Conservation (phyloP, 495 filamentous ascomycete species). For the Penicillium crystallinum region DNA sequence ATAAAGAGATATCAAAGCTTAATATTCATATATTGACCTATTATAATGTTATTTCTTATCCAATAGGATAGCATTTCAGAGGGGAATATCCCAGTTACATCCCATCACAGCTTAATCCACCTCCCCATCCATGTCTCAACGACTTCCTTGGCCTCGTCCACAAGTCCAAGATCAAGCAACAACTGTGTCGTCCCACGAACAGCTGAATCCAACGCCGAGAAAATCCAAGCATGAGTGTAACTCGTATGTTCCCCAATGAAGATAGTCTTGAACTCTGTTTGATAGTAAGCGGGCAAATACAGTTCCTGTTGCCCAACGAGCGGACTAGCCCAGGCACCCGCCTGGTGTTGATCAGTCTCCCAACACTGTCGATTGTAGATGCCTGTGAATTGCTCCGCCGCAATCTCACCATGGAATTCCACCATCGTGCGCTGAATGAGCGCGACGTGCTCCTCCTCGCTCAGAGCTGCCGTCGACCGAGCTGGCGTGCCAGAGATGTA, state of each 20-base stretch:
- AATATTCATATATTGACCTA: not conserved
- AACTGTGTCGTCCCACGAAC: conserved; percentile 61
- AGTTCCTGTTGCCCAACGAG: conserved; percentile 56
- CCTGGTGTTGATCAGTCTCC: conserved; percentile 49
- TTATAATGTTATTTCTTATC: not conserved
- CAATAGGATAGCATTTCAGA: not conserved
- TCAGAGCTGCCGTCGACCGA: conserved; percentile 39
- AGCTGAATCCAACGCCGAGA: conserved; percentile 60
- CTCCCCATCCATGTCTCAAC: conserved; percentile 65
- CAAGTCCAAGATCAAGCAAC: conserved; percentile 60
- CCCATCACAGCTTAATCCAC: conserved; percentile 43
- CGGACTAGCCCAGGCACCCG: conserved; percentile 53
- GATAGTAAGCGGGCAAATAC: conserved; percentile 64
- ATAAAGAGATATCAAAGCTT: not conserved
- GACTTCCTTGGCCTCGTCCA: conserved; percentile 63
- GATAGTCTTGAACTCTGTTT: conserved; percentile 61
- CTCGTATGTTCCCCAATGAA: conserved; percentile 68
- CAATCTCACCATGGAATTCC: conserved; percentile 55
- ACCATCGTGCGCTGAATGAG: conserved; percentile 54
- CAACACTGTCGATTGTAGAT: conserved; percentile 56
- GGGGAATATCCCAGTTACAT: not conserved
- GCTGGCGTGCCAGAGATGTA: conserved; percentile 47
- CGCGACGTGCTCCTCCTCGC: conserved; percentile 49
- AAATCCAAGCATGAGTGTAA: conserved; percentile 73
- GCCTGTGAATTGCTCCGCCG: conserved; percentile 53